phyloP scores from a whole-genome alignment of 495 filamentous ascomycete genomes.

The Parachaetomium inaequale region DNA sequence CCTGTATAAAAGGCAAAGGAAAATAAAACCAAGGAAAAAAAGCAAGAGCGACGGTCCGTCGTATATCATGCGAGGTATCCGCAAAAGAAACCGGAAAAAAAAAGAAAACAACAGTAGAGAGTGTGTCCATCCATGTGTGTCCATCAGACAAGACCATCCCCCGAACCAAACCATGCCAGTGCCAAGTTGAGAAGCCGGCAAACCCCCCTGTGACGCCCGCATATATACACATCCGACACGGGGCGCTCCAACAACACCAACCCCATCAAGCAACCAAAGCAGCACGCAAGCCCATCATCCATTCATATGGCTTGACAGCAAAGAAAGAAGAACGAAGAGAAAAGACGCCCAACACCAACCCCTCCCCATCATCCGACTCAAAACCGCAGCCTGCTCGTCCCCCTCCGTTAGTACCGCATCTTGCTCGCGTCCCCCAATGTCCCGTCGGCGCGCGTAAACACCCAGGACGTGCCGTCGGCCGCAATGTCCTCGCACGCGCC shows the following conservation, averaged over 20 bases:
- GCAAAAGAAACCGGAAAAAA: background rate
- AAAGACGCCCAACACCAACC: too few relatives aligned
- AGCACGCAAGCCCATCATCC: background rate
- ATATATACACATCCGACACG: background rate
- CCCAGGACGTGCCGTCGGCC: background rate
- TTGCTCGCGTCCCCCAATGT: background rate
- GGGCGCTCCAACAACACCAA: background rate
- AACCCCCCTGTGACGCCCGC: background rate
- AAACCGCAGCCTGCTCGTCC: background rate
- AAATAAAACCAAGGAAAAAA: background rate
- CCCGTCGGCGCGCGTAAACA: slow-evolving; percentile 28
- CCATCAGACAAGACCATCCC: background rate
- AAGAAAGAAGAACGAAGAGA: background rate
- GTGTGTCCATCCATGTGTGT: slow-evolving; percentile 2
- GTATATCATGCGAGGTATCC: background rate
- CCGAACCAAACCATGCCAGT: background rate
- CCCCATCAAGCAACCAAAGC: background rate
- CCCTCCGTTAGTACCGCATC: background rate
- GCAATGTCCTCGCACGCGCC: slow-evolving; percentile 18
- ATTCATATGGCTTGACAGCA: background rate
- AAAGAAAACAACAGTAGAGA: background rate
- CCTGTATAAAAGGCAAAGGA: background rate
- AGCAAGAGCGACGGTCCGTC: slow-evolving; percentile 2
- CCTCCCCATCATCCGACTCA: too few relatives aligned
- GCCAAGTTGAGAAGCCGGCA: background rate